Evolutionary conservation across 257 asterid genomes (phyloP), one percentile per base, ranked within the genome.

Genomic region (Fraxinus pennsylvanica): DNA sequence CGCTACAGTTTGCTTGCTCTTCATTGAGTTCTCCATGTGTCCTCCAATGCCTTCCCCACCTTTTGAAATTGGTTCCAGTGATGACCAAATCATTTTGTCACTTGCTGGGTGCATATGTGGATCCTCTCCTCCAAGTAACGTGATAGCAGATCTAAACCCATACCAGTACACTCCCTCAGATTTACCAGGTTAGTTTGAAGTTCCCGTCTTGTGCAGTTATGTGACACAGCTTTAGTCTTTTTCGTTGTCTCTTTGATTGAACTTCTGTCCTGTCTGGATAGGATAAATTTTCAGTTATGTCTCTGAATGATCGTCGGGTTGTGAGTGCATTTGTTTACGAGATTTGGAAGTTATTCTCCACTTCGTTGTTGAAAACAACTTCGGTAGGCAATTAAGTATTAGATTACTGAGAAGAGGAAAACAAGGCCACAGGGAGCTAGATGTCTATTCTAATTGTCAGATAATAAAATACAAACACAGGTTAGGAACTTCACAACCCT

Each of bases 121-220:
- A 70, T 82, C 82, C 39, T 71, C 30, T 73, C 90, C 88, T 80
- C 95, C 96, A 6, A 39, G 22, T 10, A 83, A 88, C 17, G 90
- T 93, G 88, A 52, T 78, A 63, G 84, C 38, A 0, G 86, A 84
- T 69, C 57, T 75, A 39, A 89, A 83, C 81, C 98, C 95, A 63
- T 91, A 74, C 78, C 84, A 83, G 67, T 73, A 10, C 52, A 78
- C 71, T 66, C 97, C 97, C 35, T 78, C 85, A 17, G 59, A 82
- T 79, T 88, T 91, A 75, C 96, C 91, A 22, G 91, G 97, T 93
- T 71, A 73, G 80, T 77, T 25, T 83, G 59, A 66, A 39, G 25
- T 57, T 61, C 50, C 65, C 0, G 69, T 13, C 54, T 75, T 72
- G 67, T 50, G 6, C 7, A 15, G 57, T 43, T 68, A 21, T 66